Percentiles rank a stretch among this genome's conserved stretches.
Evolutionary conservation across 306 rosid species (phyloP).

Genomic region (Mucuna pruriens): DNA sequence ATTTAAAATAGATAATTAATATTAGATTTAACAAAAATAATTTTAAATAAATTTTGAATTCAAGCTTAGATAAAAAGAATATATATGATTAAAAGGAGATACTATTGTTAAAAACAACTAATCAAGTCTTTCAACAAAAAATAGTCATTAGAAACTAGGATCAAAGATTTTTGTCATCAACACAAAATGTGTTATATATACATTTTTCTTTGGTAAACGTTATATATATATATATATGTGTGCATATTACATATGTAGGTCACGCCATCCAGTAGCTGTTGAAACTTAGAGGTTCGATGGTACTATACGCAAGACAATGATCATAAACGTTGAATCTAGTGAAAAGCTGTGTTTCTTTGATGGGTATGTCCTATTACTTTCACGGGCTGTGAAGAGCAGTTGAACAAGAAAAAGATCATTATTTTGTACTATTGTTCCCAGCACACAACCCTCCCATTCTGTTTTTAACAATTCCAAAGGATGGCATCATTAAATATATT

Average conservation of each 20-base stretch:
- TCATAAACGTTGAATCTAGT: conserved; percentile 37
- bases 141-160: no score
- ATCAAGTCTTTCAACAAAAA: no score
- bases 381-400: conserved; percentile 20
- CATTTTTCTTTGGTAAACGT: no score
- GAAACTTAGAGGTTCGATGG: conserved; percentile 19
- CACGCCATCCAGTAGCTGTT: not conserved
- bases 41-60: no score
- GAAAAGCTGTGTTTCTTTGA: not conserved
- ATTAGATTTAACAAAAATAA: not conserved
- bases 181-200: no score
- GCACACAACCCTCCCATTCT: conserved; percentile 27
- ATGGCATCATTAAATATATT: conserved; percentile 39
- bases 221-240: no score
- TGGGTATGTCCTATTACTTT: conserved; percentile 34
- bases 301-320: conserved; percentile 37
- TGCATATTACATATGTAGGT: not conserved
- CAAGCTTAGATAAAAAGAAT: no score
- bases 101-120: no score
- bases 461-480: conserved; percentile 37
- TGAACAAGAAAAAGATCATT: conserved; percentile 32
- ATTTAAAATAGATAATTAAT: not conserved
- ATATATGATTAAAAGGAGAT: no score
- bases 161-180: no score
- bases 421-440: conserved; percentile 27